Conservation (phyloP, 352 stramenopile species). For the Globisporangium splendens region DNA sequence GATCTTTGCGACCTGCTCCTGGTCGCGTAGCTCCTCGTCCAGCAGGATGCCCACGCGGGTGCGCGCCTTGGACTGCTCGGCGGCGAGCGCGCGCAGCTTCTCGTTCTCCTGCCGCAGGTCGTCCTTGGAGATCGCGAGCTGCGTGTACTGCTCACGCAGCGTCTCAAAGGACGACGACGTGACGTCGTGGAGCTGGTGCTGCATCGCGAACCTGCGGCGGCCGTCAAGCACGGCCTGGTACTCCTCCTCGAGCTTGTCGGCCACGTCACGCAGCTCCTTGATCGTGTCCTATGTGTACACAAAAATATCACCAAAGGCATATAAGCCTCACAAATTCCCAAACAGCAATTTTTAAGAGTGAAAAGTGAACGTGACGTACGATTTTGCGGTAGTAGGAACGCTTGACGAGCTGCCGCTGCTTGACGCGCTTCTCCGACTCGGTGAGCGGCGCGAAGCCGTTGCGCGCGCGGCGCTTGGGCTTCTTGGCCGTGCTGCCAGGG, state of each 20-base stretch:
- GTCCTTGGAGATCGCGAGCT: slow-evolving; percentile 52
- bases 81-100: slow-evolving; percentile 33
- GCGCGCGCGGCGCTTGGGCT: slow-evolving; percentile 14
- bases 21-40: slow-evolving; percentile 49
- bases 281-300: slow-evolving; percentile 38
- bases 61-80: slow-evolving; percentile 55
- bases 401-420: slow-evolving; percentile 68
- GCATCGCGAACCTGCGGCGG: slow-evolving; percentile 12
- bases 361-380: slow-evolving; percentile 28
- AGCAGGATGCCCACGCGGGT: slow-evolving; percentile 56
- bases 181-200: background rate
- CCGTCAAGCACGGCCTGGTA: slow-evolving; percentile 34
- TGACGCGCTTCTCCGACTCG: slow-evolving; percentile 58
- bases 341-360: no score
- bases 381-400: slow-evolving; percentile 77
- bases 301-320: no score
- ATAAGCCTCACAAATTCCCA: no score
- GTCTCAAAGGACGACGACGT: slow-evolving; percentile 22
- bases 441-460: slow-evolving; percentile 35
- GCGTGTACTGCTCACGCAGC: slow-evolving; percentile 44
- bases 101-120: slow-evolving; percentile 59
- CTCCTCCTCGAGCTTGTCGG: slow-evolving; percentile 45
- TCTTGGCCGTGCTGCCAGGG: background rate
- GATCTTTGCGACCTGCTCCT: slow-evolving; percentile 2
- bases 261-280: slow-evolving; percentile 43